Evolutionary conservation across 805 yeast genomes (phyloP).

Genomic region (Candida vaughaniae): DNA sequence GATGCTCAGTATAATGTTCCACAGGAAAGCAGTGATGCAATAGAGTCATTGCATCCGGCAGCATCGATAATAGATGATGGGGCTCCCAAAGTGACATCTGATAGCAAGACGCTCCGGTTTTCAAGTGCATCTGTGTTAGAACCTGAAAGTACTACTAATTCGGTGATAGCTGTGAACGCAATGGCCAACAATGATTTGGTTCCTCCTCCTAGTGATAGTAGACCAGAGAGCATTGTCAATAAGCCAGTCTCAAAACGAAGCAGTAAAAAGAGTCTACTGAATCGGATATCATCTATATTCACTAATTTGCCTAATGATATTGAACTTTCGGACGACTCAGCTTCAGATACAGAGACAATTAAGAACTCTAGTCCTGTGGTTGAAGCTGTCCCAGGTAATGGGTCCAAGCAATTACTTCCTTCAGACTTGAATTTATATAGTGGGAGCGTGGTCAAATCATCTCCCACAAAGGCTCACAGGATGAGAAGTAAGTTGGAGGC

Average conservation of each 20-base stretch:
- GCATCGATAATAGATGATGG: not conserved
- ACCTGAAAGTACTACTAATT: slow-evolving; percentile 24
- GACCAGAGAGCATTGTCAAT: not conserved
- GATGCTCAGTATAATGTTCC: not conserved
- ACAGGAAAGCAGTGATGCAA: not conserved
- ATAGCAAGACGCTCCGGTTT: slow-evolving; percentile 31
- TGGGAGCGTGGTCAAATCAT: slow-evolving; percentile 25
- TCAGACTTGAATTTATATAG: slow-evolving; percentile 23
- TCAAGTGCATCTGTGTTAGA: slow-evolving; percentile 22
- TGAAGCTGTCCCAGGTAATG: not conserved
- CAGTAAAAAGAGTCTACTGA: slow-evolving; percentile 21
- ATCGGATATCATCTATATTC: slow-evolving; percentile 37
- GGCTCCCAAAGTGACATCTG: slow-evolving; percentile 34
- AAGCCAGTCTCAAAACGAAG: slow-evolving; percentile 2
- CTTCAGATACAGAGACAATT: slow-evolving; percentile 39
- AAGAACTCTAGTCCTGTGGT: slow-evolving; percentile 5
- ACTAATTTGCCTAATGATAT: slow-evolving; percentile 48
- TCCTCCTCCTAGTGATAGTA: not conserved
- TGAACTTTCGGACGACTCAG: slow-evolving; percentile 46
- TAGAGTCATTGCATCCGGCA: not conserved
- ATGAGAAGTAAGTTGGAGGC: not conserved
- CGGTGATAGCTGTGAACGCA: slow-evolving; percentile 33
- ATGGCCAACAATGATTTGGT: slow-evolving; percentile 20
- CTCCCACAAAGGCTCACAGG: slow-evolving; percentile 20
- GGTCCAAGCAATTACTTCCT: slow-evolving; percentile 6